Conservation (phyloP, 139 green algal species). For the Picochlorum costavermella region DNA sequence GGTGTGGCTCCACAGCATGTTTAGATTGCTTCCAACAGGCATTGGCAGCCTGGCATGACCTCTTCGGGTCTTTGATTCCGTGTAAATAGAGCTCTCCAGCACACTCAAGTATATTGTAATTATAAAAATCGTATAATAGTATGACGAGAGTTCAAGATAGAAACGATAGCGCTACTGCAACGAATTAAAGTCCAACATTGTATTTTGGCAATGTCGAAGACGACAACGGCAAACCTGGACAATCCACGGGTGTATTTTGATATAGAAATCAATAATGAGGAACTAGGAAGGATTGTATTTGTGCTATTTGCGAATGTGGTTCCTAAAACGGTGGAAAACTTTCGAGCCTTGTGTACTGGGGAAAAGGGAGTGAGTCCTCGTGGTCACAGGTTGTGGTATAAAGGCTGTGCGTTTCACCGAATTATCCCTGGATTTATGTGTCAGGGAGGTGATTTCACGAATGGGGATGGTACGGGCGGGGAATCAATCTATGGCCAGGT, state of each 20-base stretch:
- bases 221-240: conserved; percentile 12
- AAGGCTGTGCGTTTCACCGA: conserved; percentile 79
- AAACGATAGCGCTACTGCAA: too few species aligned
- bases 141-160: too few species aligned
- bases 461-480: conserved; percentile 63
- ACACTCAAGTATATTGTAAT: too few species aligned
- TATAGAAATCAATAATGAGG: conserved; percentile 62
- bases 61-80: too few species aligned
- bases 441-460: conserved; percentile 80
- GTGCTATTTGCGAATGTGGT: conserved; percentile 68
- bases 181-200: not conserved
- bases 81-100: too few species aligned
- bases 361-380: conserved; percentile 60
- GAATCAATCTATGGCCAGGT: conserved; percentile 54
- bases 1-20: too few species aligned
- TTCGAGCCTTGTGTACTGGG: conserved; percentile 80
- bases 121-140: too few species aligned
- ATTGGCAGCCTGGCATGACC: too few species aligned
- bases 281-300: conserved; percentile 72
- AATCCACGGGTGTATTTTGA: conserved; percentile 79
- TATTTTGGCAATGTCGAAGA: not conserved
- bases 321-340: conserved; percentile 84
- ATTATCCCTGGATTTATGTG: conserved; percentile 63
- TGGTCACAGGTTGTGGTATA: conserved; percentile 81
- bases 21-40: too few species aligned